A percentile compares a stretch with the other conserved stretches of the same genome.
Evolutionary conservation across 2,329 filamentous ascomycete species (phyloP).

Genomic region (Penicillium sp.): DNA sequence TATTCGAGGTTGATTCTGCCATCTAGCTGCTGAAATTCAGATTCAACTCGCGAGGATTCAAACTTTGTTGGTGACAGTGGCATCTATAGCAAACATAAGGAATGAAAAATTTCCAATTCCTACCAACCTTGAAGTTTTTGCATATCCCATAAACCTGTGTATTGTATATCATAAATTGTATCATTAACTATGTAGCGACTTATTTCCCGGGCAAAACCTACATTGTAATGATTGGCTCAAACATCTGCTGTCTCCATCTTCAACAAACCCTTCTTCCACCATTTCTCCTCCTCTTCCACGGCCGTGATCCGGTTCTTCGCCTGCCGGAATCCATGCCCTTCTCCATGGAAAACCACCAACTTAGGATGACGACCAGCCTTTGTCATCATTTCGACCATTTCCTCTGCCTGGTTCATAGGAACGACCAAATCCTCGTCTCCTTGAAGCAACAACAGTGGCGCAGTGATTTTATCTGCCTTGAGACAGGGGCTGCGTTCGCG

Average conservation of each 20-base stretch:
- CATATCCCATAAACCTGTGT: too few relatives aligned
- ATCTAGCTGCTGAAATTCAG: too few relatives aligned
- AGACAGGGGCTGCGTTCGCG: slow-evolving; percentile 51
- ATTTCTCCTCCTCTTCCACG: slow-evolving; percentile 49
- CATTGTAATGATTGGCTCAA: neutral
- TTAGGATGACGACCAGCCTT: slow-evolving; percentile 45
- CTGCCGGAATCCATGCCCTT: slow-evolving; percentile 52
- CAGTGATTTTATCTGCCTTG: slow-evolving; percentile 47
- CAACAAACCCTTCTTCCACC: slow-evolving; percentile 41
- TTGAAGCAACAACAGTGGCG: slow-evolving; percentile 56
- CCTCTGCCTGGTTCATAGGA: slow-evolving; percentile 55
- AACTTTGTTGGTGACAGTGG: too few relatives aligned
- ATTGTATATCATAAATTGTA: too few relatives aligned
- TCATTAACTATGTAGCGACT: too few relatives aligned
- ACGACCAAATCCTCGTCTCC: slow-evolving; percentile 58
- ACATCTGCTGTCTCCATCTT: neutral
- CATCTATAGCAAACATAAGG: too few relatives aligned
- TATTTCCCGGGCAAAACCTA: too few relatives aligned
- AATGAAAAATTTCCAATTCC: too few relatives aligned
- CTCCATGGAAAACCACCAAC: slow-evolving; percentile 48
- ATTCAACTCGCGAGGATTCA: too few relatives aligned
- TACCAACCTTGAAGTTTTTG: too few relatives aligned
- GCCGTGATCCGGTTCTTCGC: slow-evolving; percentile 43
- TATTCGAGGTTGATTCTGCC: too few relatives aligned
- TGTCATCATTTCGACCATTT: slow-evolving; percentile 50